Base-by-base conservation (phyloP, 441 rosid genomes). In the Syzygium syzygioides region DNA sequence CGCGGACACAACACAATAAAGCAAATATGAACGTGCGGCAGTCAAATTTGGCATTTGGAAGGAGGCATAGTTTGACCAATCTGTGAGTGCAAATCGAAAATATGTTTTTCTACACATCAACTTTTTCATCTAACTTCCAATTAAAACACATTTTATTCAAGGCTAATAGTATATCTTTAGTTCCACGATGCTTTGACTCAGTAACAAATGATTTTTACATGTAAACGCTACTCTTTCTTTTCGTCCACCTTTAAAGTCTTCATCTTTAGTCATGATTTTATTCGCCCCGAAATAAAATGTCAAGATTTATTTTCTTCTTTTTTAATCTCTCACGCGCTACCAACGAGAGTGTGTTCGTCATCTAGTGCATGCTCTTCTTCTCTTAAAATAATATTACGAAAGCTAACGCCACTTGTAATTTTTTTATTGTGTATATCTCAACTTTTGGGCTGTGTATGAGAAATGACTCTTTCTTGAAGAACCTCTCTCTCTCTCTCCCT, bases 391-490 rank as follows among this genome's bases (percentile, higher is more conserved):
- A 41, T 41, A 23, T 23, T 23, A 76, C 41, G 52, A 76, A 41
- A 76, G 83, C n/a, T 23, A 76, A 41, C n/a, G 52, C 83, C 52
- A 76, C 83, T 76, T 41, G 83, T 23, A 13, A 14, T 41, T 41
- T 76, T 41, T 76, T 12, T 23, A 76, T 76, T 76, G 18, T 23
- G 52, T 41, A 76, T 41, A 41, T 26, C 83, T 76, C 83, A 76
- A 50, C 83, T 91, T 89, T 90, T 89, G 54, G 59, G 66, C 86
- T 89, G 93, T 89, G 93, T 79, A 90, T 89, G 89, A 91, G 91
- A 92, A 89, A 92, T 92, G 93, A 91, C 95, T 93, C 94, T 41
- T 76, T 76, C 83, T 12, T 76, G 83, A 76, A 14, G 83, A 76
- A 23, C 52, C 89, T 30, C 26, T 50, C 41, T 87, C 60, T 53